Conservation (phyloP, 1,139 yeast genomes). For the Ogataea hybrid region DNA sequence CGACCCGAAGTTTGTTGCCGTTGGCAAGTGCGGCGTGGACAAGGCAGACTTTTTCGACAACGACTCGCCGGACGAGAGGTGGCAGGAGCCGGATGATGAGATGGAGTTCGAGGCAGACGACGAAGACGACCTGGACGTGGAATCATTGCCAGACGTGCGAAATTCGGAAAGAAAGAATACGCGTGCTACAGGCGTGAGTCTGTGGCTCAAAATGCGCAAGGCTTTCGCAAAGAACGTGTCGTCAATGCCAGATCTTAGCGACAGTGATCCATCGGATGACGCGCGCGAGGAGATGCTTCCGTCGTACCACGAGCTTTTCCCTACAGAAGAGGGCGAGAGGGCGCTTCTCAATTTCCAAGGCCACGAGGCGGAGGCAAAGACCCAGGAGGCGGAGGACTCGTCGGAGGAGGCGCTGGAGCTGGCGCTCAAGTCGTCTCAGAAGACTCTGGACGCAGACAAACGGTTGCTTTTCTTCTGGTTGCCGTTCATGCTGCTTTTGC, state of each 20-base stretch:
- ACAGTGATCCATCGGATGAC: constrained; percentile 10
- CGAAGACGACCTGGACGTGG: constrained; percentile 27
- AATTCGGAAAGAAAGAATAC: constrained; percentile 19
- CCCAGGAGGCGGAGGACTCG: background rate
- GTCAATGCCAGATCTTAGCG: constrained; percentile 12
- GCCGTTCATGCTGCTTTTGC: constrained; percentile 58
- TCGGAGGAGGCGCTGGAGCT: constrained; percentile 18
- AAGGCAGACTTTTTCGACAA: constrained; percentile 30
- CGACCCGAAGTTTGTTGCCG: constrained; percentile 18
- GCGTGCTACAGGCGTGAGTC: constrained; percentile 29
- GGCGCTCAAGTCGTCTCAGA: constrained; percentile 35
- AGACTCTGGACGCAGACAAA: constrained; percentile 75
- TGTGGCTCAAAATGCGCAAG: constrained; percentile 64
- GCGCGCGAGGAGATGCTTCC: constrained; percentile 51
- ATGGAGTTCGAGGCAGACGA: constrained; percentile 28
- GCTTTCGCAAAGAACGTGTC: constrained; percentile 41
- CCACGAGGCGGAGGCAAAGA: constrained; percentile 15
- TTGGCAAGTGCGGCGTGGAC: constrained; percentile 20
- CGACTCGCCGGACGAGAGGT: constrained; percentile 5
- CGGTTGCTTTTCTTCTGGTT: constrained; percentile 90
- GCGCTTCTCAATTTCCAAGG: constrained; percentile 35
- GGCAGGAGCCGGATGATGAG: constrained; percentile 17
- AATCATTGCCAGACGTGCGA: background rate
- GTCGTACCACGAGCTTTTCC: constrained; percentile 80
- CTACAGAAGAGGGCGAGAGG: constrained; percentile 49